Evolutionary conservation across 768 basidiomycete genomes (phyloP), one percentile per base, ranked within the genome.

Genomic region (Russula sp.): DNA sequence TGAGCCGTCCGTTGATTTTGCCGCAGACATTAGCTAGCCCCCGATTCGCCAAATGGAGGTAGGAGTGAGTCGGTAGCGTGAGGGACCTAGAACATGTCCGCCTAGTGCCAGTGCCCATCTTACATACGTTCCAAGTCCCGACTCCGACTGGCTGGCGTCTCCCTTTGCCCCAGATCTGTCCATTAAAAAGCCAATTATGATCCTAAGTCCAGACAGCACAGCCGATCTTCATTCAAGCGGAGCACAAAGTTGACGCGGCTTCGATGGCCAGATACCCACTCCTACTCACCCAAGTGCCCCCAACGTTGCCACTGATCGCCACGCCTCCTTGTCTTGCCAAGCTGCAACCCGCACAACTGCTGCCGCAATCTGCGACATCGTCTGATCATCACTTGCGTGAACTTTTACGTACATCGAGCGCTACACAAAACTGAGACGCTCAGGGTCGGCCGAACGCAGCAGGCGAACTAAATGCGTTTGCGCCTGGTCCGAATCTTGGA

Each of bases 21-120:
- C 25, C 25, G 25, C 25, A 29, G 25, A 29, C 25, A 29, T 34
- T 43, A 38, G 25, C 35, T 39, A 47, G 10, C 18, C 25, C 22
- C 42, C 35, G 38, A 45, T 45, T 50, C 11, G 13, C 61, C 56
- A 45, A 62, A 38, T 22, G 34, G n/a, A 54, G 47, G 57, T 61
- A 48, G 55, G 49, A 61, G 55, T 36, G 48, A 49, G 34, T 56
- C 46, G 20, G 46, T 50, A 48, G 48, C n/a, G 36, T 36, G 6
- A 56, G 8, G 36, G 53, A 61, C 59, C 59, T 61, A 56, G 60
- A 61, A 54, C 59, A 20, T 8, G 18, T 22, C 45, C 13, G 25
- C 10, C 45, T n/a, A 9, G 9, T 45, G 39, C 11, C 10, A 46
- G 25, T 29, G 25, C 25, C 8, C 41, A 18, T 18, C 14, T 13